Conservation (phyloP, 208 protist genomes). For the Crithidia brevicula region DNA sequence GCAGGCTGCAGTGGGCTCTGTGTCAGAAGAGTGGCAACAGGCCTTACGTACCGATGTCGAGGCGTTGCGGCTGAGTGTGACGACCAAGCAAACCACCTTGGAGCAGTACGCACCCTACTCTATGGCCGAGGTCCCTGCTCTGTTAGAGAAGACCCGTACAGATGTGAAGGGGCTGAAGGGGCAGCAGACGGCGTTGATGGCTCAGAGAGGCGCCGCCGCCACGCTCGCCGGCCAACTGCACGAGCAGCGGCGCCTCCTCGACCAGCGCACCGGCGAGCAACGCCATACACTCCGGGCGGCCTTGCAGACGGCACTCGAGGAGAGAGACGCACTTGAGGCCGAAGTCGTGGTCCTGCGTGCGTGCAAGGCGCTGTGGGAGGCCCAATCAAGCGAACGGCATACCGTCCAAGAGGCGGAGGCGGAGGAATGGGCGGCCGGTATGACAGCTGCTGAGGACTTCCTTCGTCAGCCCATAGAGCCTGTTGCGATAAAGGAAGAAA, state of each 20-base stretch:
- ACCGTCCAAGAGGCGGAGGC: neutral
- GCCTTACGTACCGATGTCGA: slow-evolving; percentile 3
- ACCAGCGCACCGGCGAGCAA: neutral
- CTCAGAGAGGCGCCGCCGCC: slow-evolving; percentile 12
- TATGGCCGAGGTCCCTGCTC: slow-evolving; percentile 38
- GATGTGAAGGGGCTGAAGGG: slow-evolving; percentile 21
- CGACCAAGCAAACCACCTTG: slow-evolving; percentile 34
- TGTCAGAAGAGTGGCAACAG: slow-evolving; percentile 10
- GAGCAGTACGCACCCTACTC: slow-evolving; percentile 66
- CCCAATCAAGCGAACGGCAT: neutral
- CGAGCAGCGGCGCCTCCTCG: neutral
- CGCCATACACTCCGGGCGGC: slow-evolving; percentile 3
- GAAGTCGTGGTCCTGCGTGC: slow-evolving; percentile 18
- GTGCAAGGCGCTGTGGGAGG: neutral
- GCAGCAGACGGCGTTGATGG: slow-evolving; percentile 10
- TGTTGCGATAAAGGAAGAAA: too few species aligned
- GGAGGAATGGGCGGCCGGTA: slow-evolving; percentile 1
- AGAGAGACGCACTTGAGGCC: slow-evolving; percentile 10
- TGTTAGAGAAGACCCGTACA: slow-evolving; percentile 39
- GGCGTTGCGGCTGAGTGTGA: neutral
- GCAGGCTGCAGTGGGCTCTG: slow-evolving; percentile 7
- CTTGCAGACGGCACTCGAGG: neutral
- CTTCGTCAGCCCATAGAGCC: too few species aligned
- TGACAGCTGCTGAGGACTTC: neutral
- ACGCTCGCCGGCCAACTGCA: slow-evolving; percentile 9